Evolutionary conservation across 2,329 filamentous ascomycete genomes (phyloP), one percentile per base, ranked within the genome.

Genomic region (Phoma herbarum): DNA sequence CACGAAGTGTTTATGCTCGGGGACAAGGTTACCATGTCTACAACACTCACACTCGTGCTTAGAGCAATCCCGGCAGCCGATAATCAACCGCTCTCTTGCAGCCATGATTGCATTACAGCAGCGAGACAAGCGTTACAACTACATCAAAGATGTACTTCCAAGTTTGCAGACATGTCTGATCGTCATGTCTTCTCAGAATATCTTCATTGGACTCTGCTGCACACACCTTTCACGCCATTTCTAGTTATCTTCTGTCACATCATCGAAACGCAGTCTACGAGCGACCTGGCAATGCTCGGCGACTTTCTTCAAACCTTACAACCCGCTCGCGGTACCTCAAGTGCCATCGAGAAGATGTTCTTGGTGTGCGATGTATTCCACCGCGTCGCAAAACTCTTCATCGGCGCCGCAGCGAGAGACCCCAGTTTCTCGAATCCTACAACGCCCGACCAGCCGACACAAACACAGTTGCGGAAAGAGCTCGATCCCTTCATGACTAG

Each of bases 21-120:
- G 11, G 75, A 78, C 11, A 59, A 78, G 0, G 71, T 78, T 10
- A 77, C 73, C 22, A 67, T 78, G 22, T 69, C 69, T 16, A 77
- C 78, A 0, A 57, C 77, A 0, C 70, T 79, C 6, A 67, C 71
- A 2, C 52, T 78, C 18, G 71, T 79, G 33, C 69, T 78, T 2
- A 66, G 73, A 18, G 75, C 75, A 1, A 57, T 70, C 37, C 69
- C 70, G 11, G 18, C 70, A 51, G 59, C 35, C 10, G 61, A 50
- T 37, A 22, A 57, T 47, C 29, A 61, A 55, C 46, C 56, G 16
- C 11, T 70, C 65, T 10, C 68, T 71, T 16, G 68, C 37, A 60
- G 52, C 28, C 48, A 60, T 10, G 58, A 74, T 11, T 79, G 73
- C 39, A 52, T 77, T 3, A 63, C 55, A 1, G 70, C 69, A 5